Base-by-base conservation (phyloP, 1,284 basidiomycete species). In the Papiliotrema fonsecae region DNA sequence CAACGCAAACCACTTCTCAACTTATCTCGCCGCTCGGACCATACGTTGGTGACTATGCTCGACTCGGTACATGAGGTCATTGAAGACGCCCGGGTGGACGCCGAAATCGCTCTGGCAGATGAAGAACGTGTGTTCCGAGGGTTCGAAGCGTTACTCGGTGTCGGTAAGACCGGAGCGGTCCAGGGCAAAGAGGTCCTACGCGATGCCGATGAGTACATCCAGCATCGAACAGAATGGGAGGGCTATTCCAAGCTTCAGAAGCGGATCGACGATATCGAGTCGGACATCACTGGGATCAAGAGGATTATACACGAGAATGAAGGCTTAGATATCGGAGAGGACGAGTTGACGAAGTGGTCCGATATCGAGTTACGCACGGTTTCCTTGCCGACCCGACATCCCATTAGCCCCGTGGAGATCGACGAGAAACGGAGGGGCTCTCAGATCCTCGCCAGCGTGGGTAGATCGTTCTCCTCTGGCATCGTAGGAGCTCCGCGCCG, bases 31-130 rank as follows among this genome's bases (percentile, higher is more conserved):
- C 44, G 47, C 28, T 48, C 26, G 22, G 58, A 62, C 30, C 56
- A 77, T 3, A 65, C 80, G 7, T 64, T 90, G 3, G 71, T 73
- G 18, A 76, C 76, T 0, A 81, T 83, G 1, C 75, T 88, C 4
- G 78, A 83, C 40, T 78, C 86, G 2, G 75, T 92, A 34, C 78
- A 84, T 56, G 87, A 92, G 65, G 87, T 82, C 56, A 82, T 83
- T 19, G 88, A 91, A 68, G 88, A 92, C 59, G 84, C 83, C 0
- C 80, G 87, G 1, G 88, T 92, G 2, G 88, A 91, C 64, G 75
- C 91, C 18, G 88, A 92, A 73, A 91, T 92, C 43, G 82, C 82
- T 19, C 75, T 85, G 14, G 81, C 86, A 1, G 88, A 92, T 67
- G 87, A 88, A 57, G 80, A 81, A 30, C 77, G 90, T 9, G 77